phyloP scores from a whole-genome alignment of 2,329 filamentous ascomycete species.

The Albifimbria verrucaria region DNA sequence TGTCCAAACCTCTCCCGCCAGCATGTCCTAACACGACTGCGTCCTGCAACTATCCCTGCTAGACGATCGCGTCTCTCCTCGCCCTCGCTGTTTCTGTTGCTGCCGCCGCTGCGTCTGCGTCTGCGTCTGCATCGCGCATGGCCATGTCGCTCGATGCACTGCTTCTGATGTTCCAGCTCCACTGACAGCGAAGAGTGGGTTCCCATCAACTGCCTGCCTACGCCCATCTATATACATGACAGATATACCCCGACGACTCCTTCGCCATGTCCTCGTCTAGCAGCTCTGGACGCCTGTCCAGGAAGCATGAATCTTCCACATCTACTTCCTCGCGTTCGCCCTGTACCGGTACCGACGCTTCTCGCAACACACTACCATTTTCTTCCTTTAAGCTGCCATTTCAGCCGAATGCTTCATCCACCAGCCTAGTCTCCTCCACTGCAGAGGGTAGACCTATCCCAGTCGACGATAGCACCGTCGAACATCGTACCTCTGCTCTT shows the following conservation, averaged over 20 bases:
- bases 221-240: conserved; percentile 7
- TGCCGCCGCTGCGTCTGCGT: neutral
- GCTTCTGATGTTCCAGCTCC: too few species aligned
- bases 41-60: neutral
- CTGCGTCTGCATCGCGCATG: neutral
- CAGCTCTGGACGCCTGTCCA: conserved; percentile 7
- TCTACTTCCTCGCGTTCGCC: conserved; percentile 18
- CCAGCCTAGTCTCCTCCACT: conserved; percentile 51
- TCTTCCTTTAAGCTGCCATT: conserved; percentile 46
- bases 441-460: conserved; percentile 54
- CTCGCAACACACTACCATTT: conserved; percentile 40
- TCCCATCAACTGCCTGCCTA: conserved; percentile 1
- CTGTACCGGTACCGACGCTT: conserved; percentile 18
- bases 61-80: too few species aligned
- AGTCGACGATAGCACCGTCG: conserved; percentile 52
- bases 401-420: conserved; percentile 47
- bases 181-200: neutral
- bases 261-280: conserved; percentile 11
- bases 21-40: neutral
- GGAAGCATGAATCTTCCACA: conserved; percentile 14
- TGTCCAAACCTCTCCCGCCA: neutral
- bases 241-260: neutral
- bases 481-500: conserved; percentile 56
- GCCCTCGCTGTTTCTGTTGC: too few species aligned
- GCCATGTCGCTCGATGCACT: too few species aligned